Percentiles rank a stretch among this genome's conserved stretches.
Evolutionary conservation across 768 basidiomycete species (phyloP).

Genomic region (Auricularia sp.): DNA sequence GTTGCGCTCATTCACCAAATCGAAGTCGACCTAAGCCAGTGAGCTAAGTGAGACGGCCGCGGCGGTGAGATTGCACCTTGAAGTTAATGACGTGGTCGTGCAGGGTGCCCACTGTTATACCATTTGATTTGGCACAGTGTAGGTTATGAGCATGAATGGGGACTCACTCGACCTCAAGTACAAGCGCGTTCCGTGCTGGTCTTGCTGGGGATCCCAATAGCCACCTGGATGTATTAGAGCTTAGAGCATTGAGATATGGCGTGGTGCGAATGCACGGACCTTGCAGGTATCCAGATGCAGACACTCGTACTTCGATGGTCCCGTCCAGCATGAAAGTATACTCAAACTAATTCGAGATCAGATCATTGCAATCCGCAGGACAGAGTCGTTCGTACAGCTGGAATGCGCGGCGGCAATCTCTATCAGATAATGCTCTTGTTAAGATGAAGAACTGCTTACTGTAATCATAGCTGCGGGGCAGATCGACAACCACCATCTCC

Average conservation of each 20-base stretch:
- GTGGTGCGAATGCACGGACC: slow-evolving; percentile 10
- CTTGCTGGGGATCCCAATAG: slow-evolving; percentile 42
- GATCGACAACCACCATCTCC: neutral
- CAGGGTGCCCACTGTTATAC: slow-evolving; percentile 43
- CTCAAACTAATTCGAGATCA: slow-evolving; percentile 33
- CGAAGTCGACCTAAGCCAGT: slow-evolving; percentile 45
- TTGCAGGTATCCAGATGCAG: slow-evolving; percentile 61
- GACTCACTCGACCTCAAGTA: slow-evolving; percentile 43
- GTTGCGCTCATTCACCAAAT: slow-evolving; percentile 49
- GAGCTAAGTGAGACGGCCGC: neutral
- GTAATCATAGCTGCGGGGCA: slow-evolving; percentile 39
- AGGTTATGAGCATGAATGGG: neutral
- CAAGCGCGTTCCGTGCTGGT: slow-evolving; percentile 44
- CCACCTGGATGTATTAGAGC: slow-evolving; percentile 20
- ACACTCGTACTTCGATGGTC: slow-evolving; percentile 55
- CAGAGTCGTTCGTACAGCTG: too few relatives aligned
- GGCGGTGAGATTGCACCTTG: slow-evolving; percentile 25
- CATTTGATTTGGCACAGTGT: too few relatives aligned
- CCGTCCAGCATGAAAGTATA: slow-evolving; percentile 59
- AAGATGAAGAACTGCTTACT: slow-evolving; percentile 23
- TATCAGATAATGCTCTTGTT: slow-evolving; percentile 4
- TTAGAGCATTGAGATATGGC: neutral
- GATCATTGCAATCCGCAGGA: too few relatives aligned
- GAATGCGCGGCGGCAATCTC: neutral
- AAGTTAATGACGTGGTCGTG: slow-evolving; percentile 63